Evolutionary conservation across 1,284 basidiomycete genomes (phyloP), one percentile per base, ranked within the genome.

Genomic region (Jaminaea rosea): DNA sequence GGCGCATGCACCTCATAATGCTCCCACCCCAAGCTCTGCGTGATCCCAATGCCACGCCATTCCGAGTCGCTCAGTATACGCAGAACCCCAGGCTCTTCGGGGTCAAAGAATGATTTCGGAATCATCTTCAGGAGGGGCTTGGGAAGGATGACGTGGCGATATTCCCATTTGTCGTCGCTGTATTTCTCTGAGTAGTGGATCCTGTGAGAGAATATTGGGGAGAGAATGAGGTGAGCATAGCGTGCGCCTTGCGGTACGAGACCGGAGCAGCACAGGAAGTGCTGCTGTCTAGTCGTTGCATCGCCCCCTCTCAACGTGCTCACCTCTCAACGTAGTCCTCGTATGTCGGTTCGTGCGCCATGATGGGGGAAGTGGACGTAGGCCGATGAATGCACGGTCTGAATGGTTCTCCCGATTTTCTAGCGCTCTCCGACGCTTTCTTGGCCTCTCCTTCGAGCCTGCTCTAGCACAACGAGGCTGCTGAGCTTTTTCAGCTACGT

Each of bases 1-100:
- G 62, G 65, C 10, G 65, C 61, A 90, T 94, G 92, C 32, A 94
- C 88, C 78, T 93, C 92, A 67, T 94, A 96, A 69, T 96, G 91
- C 73, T 91, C 87, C 92, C 92, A 97, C 9, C 92, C 92, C 46
- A 93, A 78, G 75, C 88, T 91, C 76, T 96, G 92, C 27, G 87
- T 89, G 68, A 94, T 94, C 10, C 92, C 92, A 55, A 97, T 91
- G 0, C 87, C 87, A 71, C 92, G 80, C 92, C 92, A 97, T 76
- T 97, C 92, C 37, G 81, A 76, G 73, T 96, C 92, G 3, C 81
- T 77, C 49, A 96, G 77, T 49, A 96, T 82, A 7, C 91, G 82
- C 53, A 96, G 80, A 4, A 86, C 83, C 5, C 87, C 87, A 26
- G 82, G 79, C 58, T 87, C 82, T 63, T 91, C 85, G 1, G 76